Conservation (phyloP, 2,329 filamentous ascomycete genomes). For the Fusarium torreyae region DNA sequence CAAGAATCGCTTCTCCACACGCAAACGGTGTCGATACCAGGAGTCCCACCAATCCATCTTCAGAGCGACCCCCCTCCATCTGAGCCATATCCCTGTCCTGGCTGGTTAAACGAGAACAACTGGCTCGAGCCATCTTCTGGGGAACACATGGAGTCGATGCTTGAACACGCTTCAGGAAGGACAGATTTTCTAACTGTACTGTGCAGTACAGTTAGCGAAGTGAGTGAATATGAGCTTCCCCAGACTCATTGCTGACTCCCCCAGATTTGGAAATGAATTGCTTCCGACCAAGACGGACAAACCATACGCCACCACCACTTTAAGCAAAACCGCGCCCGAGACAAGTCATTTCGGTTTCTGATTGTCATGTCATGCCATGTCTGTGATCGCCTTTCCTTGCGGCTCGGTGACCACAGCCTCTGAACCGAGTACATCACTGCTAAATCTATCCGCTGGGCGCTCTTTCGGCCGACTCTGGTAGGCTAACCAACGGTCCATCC, state of each 20-base stretch:
- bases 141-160: constrained; percentile 29
- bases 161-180: constrained; percentile 18
- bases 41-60: constrained; percentile 41
- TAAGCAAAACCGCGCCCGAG: constrained; percentile 19
- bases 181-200: constrained; percentile 4
- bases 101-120: constrained; percentile 38
- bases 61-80: constrained; percentile 36
- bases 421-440: constrained; percentile 28
- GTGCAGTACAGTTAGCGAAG: not conserved
- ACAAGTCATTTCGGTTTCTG: constrained; percentile 33
- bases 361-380: constrained; percentile 36
- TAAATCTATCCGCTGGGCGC: constrained; percentile 30
- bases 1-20: constrained; percentile 38
- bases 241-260: constrained; percentile 14
- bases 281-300: constrained; percentile 12
- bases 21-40: constrained; percentile 26
- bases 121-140: constrained; percentile 34
- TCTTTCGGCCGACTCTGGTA: constrained; percentile 31
- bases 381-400: constrained; percentile 10
- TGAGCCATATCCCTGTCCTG: constrained; percentile 29
- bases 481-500: constrained; percentile 34
- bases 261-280: constrained; percentile 29
- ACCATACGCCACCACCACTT: constrained; percentile 36
- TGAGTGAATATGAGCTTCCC: constrained; percentile 18
- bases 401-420: constrained; percentile 27